Conservation (phyloP, 352 stramenopile genomes). For the Globisporangium nagaii region DNA sequence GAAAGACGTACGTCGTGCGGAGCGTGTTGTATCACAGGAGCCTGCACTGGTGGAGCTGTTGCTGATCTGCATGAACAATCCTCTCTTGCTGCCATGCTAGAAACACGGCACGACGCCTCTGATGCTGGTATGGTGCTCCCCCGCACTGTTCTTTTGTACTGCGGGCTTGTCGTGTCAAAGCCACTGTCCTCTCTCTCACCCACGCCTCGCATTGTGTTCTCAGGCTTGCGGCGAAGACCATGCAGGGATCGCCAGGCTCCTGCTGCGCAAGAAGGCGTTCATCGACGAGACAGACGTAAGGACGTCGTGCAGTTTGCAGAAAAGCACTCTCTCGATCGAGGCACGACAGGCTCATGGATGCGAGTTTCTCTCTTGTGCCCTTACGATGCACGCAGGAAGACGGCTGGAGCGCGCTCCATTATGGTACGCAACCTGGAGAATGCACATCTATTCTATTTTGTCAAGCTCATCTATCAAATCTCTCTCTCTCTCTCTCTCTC, state of each 20-base stretch:
- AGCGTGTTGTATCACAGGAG: too few species aligned
- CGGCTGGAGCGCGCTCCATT: conserved; percentile 73
- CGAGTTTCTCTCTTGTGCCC: conserved; percentile 3
- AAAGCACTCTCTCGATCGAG: background rate
- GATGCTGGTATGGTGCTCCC: conserved; percentile 46
- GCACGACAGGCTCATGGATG: background rate
- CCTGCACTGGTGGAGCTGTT: too few species aligned
- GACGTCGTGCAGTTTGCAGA: background rate
- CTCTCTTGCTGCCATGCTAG: too few species aligned
- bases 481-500: background rate
- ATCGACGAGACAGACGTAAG: conserved; percentile 77
- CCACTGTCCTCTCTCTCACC: too few species aligned
- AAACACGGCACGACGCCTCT: conserved; percentile 73
- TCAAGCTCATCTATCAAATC: conserved; percentile 2
- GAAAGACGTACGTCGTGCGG: conserved; percentile 45
- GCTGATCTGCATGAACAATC: too few species aligned
- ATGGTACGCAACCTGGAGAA: conserved; percentile 32
- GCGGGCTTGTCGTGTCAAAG: too few species aligned
- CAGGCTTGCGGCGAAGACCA: conserved; percentile 76
- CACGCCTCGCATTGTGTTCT: background rate
- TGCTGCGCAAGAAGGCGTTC: conserved; percentile 69
- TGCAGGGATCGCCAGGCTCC: conserved; percentile 38
- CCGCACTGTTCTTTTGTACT: background rate
- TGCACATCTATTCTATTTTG: conserved; percentile 17
- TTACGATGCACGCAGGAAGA: conserved; percentile 42